Evolutionary conservation across 495 filamentous ascomycete genomes (phyloP), one percentile per base, ranked within the genome.

Genomic region (Penicillium cataractarum): DNA sequence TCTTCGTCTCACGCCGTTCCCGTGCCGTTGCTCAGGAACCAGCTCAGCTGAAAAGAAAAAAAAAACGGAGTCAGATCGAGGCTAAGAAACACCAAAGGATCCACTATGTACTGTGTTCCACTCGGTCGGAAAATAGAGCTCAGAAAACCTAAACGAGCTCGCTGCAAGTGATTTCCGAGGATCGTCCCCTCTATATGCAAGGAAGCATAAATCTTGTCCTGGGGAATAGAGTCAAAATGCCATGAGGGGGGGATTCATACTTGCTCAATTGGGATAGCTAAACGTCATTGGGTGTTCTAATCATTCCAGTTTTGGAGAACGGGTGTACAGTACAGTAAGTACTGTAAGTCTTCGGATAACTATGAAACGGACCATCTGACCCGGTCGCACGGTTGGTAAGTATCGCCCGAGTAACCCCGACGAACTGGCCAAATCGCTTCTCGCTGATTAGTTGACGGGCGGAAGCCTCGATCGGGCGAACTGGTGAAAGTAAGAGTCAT

Each of bases 81-180:
- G 69, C 75, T 69, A 71, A 74, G 66, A 66, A 65, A 61, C 24
- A 13, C 33, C 59, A 52, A 22, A 55, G 49, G 49, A 13, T 0
- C 24, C 49, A 31, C 27, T 68, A 67, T 63, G 15, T 68, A 66
- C 66, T 60, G 39, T 22, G 65, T 70, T 71, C 70, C 72, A 74
- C 70, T 64, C 24, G 55, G 60, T 74, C 75, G 73, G 72, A 71
- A 75, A 72, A 61, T 61, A 67, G 72, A 71, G 65, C 69, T 72
- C 69, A 62, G 55, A 32, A 61, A 61, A 26, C n/a, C 48, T 46
- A 55, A 69, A 69, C 63, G 66, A 69, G 63, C 53, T 39, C 46
- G 46, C 64, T 67, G 67, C 67, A 70, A 67, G 67, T 70, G 64
- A 67, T 70, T 42, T 19, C 24, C 55, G 0, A 55, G 61, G 63